Evolutionary conservation across 2,329 filamentous ascomycete genomes (phyloP), one percentile per base, ranked within the genome.

Genomic region (Colletotrichum graminicola): DNA sequence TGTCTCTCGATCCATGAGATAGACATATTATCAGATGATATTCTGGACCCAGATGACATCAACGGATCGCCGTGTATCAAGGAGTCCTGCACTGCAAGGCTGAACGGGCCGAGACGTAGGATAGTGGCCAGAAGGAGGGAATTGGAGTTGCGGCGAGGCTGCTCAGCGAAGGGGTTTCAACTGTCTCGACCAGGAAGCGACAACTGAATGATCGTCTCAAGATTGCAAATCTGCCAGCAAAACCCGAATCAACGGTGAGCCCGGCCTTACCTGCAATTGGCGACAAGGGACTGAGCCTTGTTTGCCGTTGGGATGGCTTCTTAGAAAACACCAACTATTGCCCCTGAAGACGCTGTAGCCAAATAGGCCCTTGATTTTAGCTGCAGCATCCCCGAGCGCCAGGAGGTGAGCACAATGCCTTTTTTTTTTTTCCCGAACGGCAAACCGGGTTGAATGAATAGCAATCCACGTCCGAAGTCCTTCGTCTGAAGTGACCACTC

Each of bases 151-250:
- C 49, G 21, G 59, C 68, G 34, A 68, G 68, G 59, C 68, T 71
- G 51, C 34, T 52, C 65, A 60, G 34, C 26, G 41, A 66, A 32
- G 23, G 41, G 49, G 70, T 72, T 72, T 72, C 60, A 62, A 65
- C 39, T 62, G 41, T 60, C 60, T 62, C 55, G 47, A 62, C 67
- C 54, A 52, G 61, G 66, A 47, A 62, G 32, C 21, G 21, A 36
- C 41, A 51, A 68, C 49, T 47, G 67, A 61, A 51, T 56, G 47
- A 61, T 62, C 62, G 73, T 74, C 72, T 74, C 73, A 74, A 68
- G 72, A 74, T 72, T 73, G 73, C 73, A 73, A 73, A 74, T 73
- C 64, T 47, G 41, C 55, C 45, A 56, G 51, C 49, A 10, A 29
- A 51, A 52, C 36, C 59, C n/a, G 7, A 23, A 49, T 62, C 56